Evolutionary conservation across 78 protist species (phyloP).

Genomic region (Dictyostelium discoideum): dicty_2.7 NC_007090.3:5012501-5013000

Average conservation of each 20-base stretch:
- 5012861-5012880: conserved; percentile 28
- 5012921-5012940: background rate
- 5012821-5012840: conserved; percentile 2
- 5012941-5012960: background rate
- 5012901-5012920: conserved; percentile 14
- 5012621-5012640: conserved; percentile 79
- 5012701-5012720: conserved; percentile 75
- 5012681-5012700: conserved; percentile 71
- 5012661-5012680: background rate
- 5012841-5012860: conserved; percentile 65
- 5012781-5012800: conserved; percentile 80
- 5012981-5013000: no score
- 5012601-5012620: conserved; percentile 62
- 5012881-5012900: conserved; percentile 39
- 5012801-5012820: conserved; percentile 79
- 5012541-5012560: conserved; percentile 81
- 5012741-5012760: conserved; percentile 66
- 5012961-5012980: background rate
- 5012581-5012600: conserved; percentile 76
- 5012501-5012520: conserved; percentile 33
- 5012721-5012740: conserved; percentile 11
- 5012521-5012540: conserved; percentile 68
- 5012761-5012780: conserved; percentile 76
- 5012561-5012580: conserved; percentile 84
- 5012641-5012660: conserved; percentile 70